phyloP scores from a whole-genome alignment of 345 rosid species.

The Hypericum perforatum region DNA sequence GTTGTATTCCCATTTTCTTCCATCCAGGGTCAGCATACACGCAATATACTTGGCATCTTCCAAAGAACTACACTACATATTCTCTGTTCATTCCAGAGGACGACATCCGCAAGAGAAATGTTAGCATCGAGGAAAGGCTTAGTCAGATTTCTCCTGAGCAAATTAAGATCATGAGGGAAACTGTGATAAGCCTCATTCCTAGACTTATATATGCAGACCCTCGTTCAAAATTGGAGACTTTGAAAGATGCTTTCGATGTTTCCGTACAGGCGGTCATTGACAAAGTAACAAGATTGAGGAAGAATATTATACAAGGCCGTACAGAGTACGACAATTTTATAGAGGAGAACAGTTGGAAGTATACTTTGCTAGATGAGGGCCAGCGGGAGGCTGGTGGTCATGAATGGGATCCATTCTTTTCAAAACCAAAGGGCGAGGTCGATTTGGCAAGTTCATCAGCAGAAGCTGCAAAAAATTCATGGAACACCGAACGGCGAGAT shows the following conservation, averaged over 20 bases:
- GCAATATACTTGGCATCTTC: constrained; percentile 88
- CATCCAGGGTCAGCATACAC: constrained; percentile 93
- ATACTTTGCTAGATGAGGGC: constrained; percentile 71
- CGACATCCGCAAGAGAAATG: constrained; percentile 59
- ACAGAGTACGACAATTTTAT: constrained; percentile 70
- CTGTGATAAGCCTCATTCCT: constrained; percentile 63
- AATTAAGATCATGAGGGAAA: constrained; percentile 65
- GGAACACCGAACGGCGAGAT: constrained; percentile 77
- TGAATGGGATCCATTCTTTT: constrained; percentile 93
- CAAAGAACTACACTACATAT: constrained; percentile 64
- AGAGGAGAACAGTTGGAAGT: constrained; percentile 93
- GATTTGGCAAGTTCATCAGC: constrained; percentile 45
- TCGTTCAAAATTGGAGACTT: constrained; percentile 51
- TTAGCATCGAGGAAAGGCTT: constrained; percentile 65
- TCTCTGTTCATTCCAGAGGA: constrained; percentile 84
- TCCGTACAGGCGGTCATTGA: constrained; percentile 65
- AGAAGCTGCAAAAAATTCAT: constrained; percentile 70
- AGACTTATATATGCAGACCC: constrained; percentile 69
- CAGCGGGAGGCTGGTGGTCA: constrained; percentile 67
- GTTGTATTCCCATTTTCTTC: constrained; percentile 85
- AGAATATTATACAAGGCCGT: constrained; percentile 54
- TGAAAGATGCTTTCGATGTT: constrained; percentile 73
- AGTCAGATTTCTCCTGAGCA: constrained; percentile 57
- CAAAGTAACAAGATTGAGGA: constrained; percentile 78
- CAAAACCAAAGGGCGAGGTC: constrained; percentile 57